A percentile compares a stretch with the other conserved stretches of the same genome.
Evolutionary conservation across 139 green algal genomes (phyloP).

Genomic region (Chlamydomonas asymmetrica): DNA sequence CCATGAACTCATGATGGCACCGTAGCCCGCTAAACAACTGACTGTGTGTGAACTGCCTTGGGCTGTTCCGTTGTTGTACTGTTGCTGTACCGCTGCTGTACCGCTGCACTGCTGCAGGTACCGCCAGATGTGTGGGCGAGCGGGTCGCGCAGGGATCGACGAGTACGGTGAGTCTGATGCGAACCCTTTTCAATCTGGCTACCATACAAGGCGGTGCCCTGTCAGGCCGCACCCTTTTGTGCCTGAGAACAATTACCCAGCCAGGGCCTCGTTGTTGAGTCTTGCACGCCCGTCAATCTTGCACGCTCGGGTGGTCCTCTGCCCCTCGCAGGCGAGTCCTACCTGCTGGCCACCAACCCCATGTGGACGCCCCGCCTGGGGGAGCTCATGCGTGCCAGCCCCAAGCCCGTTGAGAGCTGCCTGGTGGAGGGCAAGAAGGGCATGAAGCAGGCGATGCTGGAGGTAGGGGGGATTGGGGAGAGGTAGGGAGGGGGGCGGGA

Average conservation of each 20-base stretch:
- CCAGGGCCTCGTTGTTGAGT: too few relatives aligned
- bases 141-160: constrained; percentile 76
- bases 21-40: too few relatives aligned
- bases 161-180: constrained; percentile 50
- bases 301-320: too few relatives aligned
- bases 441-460: constrained; percentile 82
- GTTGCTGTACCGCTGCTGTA: background rate
- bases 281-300: too few relatives aligned
- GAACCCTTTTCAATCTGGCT: too few relatives aligned
- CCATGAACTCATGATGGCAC: too few relatives aligned
- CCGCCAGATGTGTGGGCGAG: constrained; percentile 78
- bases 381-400: constrained; percentile 41
- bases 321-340: constrained; percentile 51
- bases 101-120: constrained; percentile 35
- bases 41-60: too few relatives aligned
- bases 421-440: constrained; percentile 62
- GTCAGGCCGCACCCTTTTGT: too few relatives aligned
- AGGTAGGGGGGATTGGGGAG: constrained; percentile 37
- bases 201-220: too few relatives aligned
- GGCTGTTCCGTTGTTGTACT: too few relatives aligned
- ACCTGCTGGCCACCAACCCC: constrained; percentile 42
- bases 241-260: too few relatives aligned
- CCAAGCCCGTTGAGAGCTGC: constrained; percentile 66
- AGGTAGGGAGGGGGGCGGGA: too few relatives aligned
- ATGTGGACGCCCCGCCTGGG: constrained; percentile 17